Evolutionary conservation across 257 asterid species (phyloP), one percentile per base, ranked within the genome.

Genomic region (Buddleja alternifolia): DNA sequence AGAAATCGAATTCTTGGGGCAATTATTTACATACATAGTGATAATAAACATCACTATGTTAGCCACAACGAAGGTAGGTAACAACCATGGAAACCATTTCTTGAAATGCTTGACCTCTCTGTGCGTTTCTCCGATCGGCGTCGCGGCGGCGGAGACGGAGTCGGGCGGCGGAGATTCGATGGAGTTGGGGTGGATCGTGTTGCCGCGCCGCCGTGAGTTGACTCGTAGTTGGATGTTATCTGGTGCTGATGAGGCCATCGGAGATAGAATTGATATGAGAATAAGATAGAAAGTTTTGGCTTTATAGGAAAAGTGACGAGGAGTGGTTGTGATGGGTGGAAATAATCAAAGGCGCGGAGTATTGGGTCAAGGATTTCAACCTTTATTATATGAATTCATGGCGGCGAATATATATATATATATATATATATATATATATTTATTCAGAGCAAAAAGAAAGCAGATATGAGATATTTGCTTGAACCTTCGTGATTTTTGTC

Each of bases 71-170:
- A 89, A 89, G 8, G 73, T 15, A 36, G 96, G 97, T 17, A 89
- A 71, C 75, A 92, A 55, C 97, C 97, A 89, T 7, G 95, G 82
- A 24, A 81, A 54, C 87, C 90, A 84, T 56, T 77, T 84, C 92
- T 77, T 82, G 69, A 78, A 78, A 32, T 80, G 90, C 84, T 87
- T 89, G n/a, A 70, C 75, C 71, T 87, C 93, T 58, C 82, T 62
- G 72, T 75, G 79, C 19, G 36, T 34, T n/a, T n/a, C n/a, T n/a
- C n/a, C n/a, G n/a, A 1, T 25, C 73, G 40, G 55, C 53, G 25
- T 8, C 65, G 58, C 71, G 45, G 60, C 76, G 56, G 70, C 17
- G 57, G 29, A 17, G 58, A 20, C 67, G 72, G 67, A 66, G n/a
- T n/a, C 44, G 19, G 74, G 63, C 3, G 66, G 42, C 14, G 86